Percentiles rank a stretch among this genome's conserved stretches.
Evolutionary conservation across 1,284 basidiomycete genomes (phyloP).

Genomic region (Ustanciosporium gigantosporum): DNA sequence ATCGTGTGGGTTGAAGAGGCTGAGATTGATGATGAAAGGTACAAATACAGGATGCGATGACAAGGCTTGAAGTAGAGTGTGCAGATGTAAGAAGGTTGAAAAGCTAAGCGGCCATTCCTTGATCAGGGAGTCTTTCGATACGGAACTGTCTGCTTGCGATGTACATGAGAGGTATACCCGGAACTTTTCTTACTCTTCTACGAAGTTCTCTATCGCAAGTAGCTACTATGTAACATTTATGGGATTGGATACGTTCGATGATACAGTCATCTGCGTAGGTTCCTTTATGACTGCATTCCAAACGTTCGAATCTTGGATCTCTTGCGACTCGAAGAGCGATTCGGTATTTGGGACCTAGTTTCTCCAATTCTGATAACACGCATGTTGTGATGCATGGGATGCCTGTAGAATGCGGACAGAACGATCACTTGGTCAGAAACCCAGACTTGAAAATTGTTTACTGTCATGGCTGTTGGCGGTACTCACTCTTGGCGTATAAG

Average conservation of each 20-base stretch:
- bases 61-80: too few species aligned
- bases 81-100: neutral
- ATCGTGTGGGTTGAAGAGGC: too few species aligned
- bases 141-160: slow-evolving; percentile 53
- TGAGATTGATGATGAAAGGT: too few species aligned
- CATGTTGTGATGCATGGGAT: slow-evolving; percentile 99
- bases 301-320: slow-evolving; percentile 92
- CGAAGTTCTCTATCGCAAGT: slow-evolving; percentile 96
- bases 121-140: slow-evolving; percentile 58
- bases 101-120: slow-evolving; percentile 49
- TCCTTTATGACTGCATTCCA: slow-evolving; percentile 87
- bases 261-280: slow-evolving; percentile 99
- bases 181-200: slow-evolving; percentile 79
- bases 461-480: neutral
- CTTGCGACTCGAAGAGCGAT: slow-evolving; percentile 93
- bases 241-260: slow-evolving; percentile 88
- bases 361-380: slow-evolving; percentile 96
- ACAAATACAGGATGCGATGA: neutral
- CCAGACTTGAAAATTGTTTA: too few species aligned
- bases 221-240: slow-evolving; percentile 96
- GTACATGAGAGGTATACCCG: slow-evolving; percentile 60
- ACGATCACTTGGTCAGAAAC: neutral
- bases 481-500: slow-evolving; percentile 94
- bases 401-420: slow-evolving; percentile 66
- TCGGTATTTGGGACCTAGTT: slow-evolving; percentile 92